Evolutionary conservation across 352 stramenopile genomes (phyloP).

Genomic region (Phytophthora nicotianae): DNA sequence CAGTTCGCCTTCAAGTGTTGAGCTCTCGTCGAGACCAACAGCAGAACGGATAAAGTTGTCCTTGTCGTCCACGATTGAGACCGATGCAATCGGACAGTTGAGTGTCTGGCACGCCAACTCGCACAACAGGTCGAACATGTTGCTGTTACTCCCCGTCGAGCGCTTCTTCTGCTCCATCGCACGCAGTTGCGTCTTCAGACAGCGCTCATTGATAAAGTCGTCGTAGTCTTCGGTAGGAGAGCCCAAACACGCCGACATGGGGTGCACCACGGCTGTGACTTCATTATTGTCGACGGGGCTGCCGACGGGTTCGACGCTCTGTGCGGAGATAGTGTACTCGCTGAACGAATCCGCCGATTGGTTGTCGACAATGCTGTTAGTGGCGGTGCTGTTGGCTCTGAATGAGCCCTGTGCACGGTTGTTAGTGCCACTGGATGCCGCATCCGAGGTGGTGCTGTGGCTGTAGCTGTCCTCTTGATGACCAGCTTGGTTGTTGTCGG

Average conservation of each 20-base stretch:
- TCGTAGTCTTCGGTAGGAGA: constrained; percentile 50
- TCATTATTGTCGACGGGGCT: constrained; percentile 32
- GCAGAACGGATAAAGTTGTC: constrained; percentile 58
- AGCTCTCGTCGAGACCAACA: constrained; percentile 53
- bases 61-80: constrained; percentile 66
- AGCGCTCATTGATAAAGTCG: constrained; percentile 65
- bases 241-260: constrained; percentile 34
- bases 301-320: constrained; percentile 11
- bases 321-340: constrained; percentile 28
- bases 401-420: constrained; percentile 33
- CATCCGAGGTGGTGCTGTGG: constrained; percentile 30
- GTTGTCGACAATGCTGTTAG: constrained; percentile 31
- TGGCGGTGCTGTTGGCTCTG: constrained; percentile 7
- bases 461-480: constrained; percentile 36
- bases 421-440: constrained; percentile 12
- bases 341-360: constrained; percentile 21
- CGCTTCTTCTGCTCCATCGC: constrained; percentile 62
- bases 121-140: constrained; percentile 84
- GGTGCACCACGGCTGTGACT: constrained; percentile 41
- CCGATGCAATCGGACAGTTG: constrained; percentile 76
- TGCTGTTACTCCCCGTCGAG: constrained; percentile 47
- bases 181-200: constrained; percentile 58
- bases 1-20: constrained; percentile 61
- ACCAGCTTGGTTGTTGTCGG: constrained; percentile 37
- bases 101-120: constrained; percentile 85